phyloP scores from a whole-genome alignment of 805 yeast species.

The Pichia paraexigua region DNA sequence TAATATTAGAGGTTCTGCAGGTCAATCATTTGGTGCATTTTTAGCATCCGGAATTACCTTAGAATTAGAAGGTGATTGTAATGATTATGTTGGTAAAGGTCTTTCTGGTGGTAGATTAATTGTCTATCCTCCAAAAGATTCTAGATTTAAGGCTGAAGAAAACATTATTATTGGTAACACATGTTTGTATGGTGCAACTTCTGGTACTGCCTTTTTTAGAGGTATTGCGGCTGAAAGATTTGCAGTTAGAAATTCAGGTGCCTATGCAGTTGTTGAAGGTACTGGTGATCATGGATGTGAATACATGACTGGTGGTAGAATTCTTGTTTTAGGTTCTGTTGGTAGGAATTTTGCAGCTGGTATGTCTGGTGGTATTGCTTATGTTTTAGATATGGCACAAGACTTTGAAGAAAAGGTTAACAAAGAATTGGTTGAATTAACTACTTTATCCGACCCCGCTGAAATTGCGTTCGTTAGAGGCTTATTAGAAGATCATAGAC shows the following conservation, averaged over 20 bases:
- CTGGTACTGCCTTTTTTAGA: conserved; percentile 87
- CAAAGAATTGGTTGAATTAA: conserved; percentile 71
- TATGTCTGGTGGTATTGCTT: conserved; percentile 99
- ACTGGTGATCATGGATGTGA: conserved; percentile 99
- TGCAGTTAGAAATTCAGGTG: conserved; percentile 98
- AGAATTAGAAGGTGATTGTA: conserved; percentile 94
- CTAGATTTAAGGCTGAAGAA: conserved; percentile 87
- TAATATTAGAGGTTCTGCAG: conserved; percentile 86
- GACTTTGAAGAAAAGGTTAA: conserved; percentile 80
- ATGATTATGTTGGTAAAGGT: conserved; percentile 97
- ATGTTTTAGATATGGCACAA: conserved; percentile 91
- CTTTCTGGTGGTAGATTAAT: conserved; percentile 90
- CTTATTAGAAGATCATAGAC: conserved; percentile 89
- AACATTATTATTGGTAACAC: conserved; percentile 96
- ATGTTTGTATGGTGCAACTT: conserved; percentile 95
- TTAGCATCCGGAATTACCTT: conserved; percentile 93
- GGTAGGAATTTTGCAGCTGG: conserved; percentile 96
- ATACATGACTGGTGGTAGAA: conserved; percentile 99
- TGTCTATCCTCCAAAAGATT: conserved; percentile 82
- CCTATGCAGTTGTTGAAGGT: conserved; percentile 93
- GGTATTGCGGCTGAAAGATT: conserved; percentile 99
- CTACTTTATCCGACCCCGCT: conserved; percentile 70
- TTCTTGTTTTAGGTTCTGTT: conserved; percentile 82
- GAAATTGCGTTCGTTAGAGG: conserved; percentile 94
- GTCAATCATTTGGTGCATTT: conserved; percentile 98